phyloP scores from a whole-genome alignment of 1,284 basidiomycete genomes.

The Puccinia polysora region DNA sequence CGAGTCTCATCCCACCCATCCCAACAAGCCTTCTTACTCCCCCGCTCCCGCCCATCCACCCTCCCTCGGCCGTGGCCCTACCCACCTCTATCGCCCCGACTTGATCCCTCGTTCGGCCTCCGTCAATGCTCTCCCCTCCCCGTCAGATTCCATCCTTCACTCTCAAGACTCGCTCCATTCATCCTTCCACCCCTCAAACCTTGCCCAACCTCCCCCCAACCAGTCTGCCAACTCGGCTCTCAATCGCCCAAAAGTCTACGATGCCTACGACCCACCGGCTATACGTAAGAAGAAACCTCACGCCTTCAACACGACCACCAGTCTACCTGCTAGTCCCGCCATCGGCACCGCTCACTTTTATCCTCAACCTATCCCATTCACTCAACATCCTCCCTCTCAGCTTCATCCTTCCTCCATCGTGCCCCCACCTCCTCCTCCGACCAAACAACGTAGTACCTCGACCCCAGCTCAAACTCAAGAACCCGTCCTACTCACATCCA shows the following conservation, averaged over 20 bases:
- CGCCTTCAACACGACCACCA: slow-evolving; percentile 12
- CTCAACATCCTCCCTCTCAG: slow-evolving; percentile 1
- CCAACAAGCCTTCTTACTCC: background rate
- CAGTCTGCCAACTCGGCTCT: slow-evolving; percentile 5
- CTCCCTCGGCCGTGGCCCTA: slow-evolving; percentile 2
- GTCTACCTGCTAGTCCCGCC: slow-evolving; percentile 39
- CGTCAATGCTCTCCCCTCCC: slow-evolving; percentile 14
- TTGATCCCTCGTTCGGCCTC: slow-evolving; percentile 37
- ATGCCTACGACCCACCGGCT: slow-evolving; percentile 41
- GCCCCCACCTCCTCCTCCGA: slow-evolving; percentile 10
- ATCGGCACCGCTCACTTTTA: slow-evolving; percentile 24
- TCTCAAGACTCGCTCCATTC: background rate
- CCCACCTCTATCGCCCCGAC: slow-evolving; percentile 4
- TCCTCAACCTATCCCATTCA: background rate
- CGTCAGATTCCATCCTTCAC: background rate
- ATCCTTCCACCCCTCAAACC: slow-evolving; percentile 16
- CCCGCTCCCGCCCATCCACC: background rate
- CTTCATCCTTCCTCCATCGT: background rate
- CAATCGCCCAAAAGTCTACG: slow-evolving; percentile 37
- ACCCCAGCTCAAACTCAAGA: slow-evolving; percentile 22
- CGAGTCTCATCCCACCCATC: background rate
- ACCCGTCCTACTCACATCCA: background rate
- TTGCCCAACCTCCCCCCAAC: background rate
- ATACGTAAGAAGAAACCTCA: slow-evolving; percentile 40
- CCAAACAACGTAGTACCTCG: slow-evolving; percentile 35